phyloP scores from a whole-genome alignment of 345 rosid species.

The Citrus cavaleriei region DNA sequence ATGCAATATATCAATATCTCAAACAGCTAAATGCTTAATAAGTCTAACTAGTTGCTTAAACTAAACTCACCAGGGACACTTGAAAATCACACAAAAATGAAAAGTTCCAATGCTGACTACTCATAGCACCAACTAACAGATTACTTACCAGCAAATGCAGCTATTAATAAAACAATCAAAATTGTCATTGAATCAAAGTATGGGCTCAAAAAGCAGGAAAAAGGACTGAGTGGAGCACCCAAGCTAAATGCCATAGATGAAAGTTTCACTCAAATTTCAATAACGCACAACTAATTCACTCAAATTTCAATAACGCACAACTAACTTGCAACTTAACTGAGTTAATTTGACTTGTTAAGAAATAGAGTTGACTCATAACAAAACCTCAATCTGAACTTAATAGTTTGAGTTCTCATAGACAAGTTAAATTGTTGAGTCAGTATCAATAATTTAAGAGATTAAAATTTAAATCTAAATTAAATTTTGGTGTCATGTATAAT shows the following conservation, averaged over 20 bases:
- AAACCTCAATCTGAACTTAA: neutral
- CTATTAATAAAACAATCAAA: neutral
- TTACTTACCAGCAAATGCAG: neutral
- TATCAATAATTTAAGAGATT: neutral
- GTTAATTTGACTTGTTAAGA: neutral
- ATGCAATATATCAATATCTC: conserved; percentile 4
- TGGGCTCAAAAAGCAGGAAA: neutral
- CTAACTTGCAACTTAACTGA: neutral
- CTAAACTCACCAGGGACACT: neutral
- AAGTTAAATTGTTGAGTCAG: neutral
- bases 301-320: neutral
- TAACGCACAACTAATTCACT: neutral
- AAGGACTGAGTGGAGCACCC: neutral
- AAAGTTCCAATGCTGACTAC: neutral
- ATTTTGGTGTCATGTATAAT: neutral
- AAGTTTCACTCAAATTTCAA: neutral
- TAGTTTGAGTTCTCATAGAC: neutral
- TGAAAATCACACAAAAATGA: neutral
- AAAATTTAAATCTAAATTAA: neutral
- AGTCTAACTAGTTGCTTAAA: conserved; percentile 5
- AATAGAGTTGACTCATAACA: neutral
- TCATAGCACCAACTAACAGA: neutral
- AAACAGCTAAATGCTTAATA: neutral
- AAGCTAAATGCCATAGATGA: neutral
- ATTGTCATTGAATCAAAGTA: neutral